Percentiles rank a stretch among this genome's conserved stretches.
Conservation (phyloP, 2,329 filamentous ascomycete genomes). For the Pseudocercospora macadamiae region DNA sequence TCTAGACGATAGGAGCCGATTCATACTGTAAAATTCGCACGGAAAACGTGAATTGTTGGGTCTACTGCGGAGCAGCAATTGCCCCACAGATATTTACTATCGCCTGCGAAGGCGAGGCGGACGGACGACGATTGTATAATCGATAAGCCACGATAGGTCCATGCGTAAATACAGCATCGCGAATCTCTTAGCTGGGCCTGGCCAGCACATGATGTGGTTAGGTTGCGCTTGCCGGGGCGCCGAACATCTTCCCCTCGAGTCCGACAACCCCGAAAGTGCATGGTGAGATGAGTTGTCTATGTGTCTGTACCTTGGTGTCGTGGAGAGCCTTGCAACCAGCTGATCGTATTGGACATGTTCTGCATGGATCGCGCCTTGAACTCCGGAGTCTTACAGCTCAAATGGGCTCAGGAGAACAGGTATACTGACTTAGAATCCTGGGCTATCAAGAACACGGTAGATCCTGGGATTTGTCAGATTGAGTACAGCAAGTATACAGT, state of each 20-base stretch:
- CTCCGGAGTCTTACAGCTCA: neutral
- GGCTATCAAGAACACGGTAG: too few species aligned
- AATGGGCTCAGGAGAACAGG: neutral
- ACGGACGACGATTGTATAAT: neutral
- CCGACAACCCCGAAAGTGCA: neutral
- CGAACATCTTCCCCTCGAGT: neutral
- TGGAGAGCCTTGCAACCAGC: neutral
- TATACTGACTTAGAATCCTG: neutral
- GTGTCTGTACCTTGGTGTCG: neutral
- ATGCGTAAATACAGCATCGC: neutral
- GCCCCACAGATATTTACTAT: too few species aligned
- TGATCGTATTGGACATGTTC: conserved; percentile 2
- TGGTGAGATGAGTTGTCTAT: neutral
- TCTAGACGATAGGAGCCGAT: neutral
- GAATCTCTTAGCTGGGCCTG: neutral
- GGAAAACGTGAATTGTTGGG: neutral
- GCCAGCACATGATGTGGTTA: neutral
- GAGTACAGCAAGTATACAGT: too few species aligned
- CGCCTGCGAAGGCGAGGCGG: too few species aligned
- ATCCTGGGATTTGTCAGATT: too few species aligned
- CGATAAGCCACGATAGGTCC: neutral
- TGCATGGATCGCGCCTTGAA: neutral
- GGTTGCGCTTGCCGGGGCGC: neutral
- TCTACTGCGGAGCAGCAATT: neutral
- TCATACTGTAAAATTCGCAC: neutral